Evolutionary conservation across 1,284 basidiomycete species (phyloP), one percentile per base, ranked within the genome.

Genomic region (Pseudozyma hubeiensis): DNA sequence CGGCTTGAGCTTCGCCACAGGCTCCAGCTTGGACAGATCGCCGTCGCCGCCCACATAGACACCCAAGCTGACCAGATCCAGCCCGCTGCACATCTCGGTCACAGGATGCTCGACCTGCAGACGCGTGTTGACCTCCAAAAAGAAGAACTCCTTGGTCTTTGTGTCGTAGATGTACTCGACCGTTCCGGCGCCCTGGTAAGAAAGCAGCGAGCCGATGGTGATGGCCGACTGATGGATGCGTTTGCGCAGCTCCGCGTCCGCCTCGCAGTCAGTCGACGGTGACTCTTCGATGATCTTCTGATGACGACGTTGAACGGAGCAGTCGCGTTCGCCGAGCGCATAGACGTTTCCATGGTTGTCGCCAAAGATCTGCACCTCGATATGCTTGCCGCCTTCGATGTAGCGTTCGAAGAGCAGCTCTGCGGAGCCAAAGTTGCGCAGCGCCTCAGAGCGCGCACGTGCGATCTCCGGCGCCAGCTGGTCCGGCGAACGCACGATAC

Each of bases 121-220:
- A 7, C 90, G 87, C 0, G 90, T 89, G 69, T 92, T 92, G 88
- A 91, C 89, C 81, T 92, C 91, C 17, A 92, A 86, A 76, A 92
- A 92, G 85, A 88, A 91, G 83, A 90, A 91, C 8, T 86, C 80
- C 0, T 86, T 87, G 0, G 86, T 87, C 9, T 84, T 62, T 59
- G 89, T 87, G 73, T 91, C 89, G 5, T 91, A 89, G 3, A 91
- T 85, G 73, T 90, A 91, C 78, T 91, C 90, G 30, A 91, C 87
- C 0, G 90, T 91, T 1, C 90, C 90, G 50, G 89, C 89, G 39
- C 89, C 90, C 29, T 86, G 86, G 77, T 90, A 90, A 14, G 87
- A 44, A 9, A 44, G 41, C 41, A 44, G n/a, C 41, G 41, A 44
- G 16, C 41, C 41, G 41, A 44, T 44, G 41, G 41, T 44, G 41